phyloP scores from a whole-genome alignment of 345 rosid species.

The Brassica rapa region DNA sequence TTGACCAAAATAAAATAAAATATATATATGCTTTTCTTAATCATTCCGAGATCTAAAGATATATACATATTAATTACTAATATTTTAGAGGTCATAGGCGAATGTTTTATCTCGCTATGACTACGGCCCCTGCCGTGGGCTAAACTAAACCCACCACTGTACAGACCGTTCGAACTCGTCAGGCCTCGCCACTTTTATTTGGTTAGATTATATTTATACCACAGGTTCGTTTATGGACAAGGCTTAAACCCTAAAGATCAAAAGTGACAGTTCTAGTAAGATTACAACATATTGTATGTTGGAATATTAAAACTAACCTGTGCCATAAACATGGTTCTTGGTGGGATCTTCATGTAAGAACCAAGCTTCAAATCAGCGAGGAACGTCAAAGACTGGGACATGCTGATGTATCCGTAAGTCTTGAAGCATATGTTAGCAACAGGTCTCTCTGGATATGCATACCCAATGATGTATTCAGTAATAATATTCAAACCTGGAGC shows the following conservation, averaged over 20 bases:
- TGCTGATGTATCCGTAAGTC: slow-evolving; percentile 87
- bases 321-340: slow-evolving; percentile 79
- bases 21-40: no score
- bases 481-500: slow-evolving; percentile 79
- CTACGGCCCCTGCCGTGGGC: no score
- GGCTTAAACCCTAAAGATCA: background rate
- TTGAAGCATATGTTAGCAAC: slow-evolving; percentile 95
- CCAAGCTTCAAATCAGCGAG: slow-evolving; percentile 77
- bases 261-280: background rate
- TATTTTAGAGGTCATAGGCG: no score
- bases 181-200: no score
- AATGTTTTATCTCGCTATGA: no score
- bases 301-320: slow-evolving; percentile 21
- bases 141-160: no score
- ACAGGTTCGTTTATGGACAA: no score
- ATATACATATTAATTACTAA: no score
- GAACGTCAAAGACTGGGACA: slow-evolving; percentile 70
- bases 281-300: background rate
- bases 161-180: no score
- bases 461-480: slow-evolving; percentile 80
- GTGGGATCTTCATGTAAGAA: slow-evolving; percentile 93
- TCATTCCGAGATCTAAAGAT: no score
- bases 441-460: slow-evolving; percentile 75
- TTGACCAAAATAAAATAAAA: no score
- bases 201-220: no score